These are phyloP conservation scores for Cucumis hystrix DNA, from an alignment of 306 rosid genomes.

Conservation along the genomic window DNA sequence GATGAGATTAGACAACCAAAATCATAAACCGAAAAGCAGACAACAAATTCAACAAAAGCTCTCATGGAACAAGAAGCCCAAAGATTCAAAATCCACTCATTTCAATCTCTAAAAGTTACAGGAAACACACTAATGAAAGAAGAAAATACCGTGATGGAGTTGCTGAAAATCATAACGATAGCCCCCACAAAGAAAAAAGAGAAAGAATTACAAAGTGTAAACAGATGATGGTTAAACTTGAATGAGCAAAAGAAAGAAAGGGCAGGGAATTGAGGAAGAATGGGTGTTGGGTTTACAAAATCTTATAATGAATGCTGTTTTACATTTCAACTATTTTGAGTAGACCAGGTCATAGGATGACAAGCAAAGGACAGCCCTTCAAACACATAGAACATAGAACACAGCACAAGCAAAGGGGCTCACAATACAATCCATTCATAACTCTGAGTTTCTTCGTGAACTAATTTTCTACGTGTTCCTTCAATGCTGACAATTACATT, in stretches of 20 bases:
- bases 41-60: background rate
- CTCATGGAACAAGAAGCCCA: background rate
- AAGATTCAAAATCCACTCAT: background rate
- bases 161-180: constrained; percentile 47
- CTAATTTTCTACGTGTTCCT: background rate
- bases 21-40: background rate
- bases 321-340: constrained; percentile 7
- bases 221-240: too few species aligned
- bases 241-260: background rate
- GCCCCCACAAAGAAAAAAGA: background rate
- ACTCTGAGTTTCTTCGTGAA: background rate
- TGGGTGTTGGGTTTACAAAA: background rate
- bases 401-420: background rate
- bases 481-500: background rate
- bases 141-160: constrained; percentile 62
- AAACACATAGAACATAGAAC: too few species aligned
- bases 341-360: constrained; percentile 9
- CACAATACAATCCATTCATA: background rate
- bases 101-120: background rate
- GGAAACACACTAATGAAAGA: background rate
- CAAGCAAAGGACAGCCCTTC: background rate
- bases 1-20: background rate
- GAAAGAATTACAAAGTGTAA: background rate
- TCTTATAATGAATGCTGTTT: background rate
- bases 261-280: background rate